These are phyloP conservation scores for Haplographium delicatum DNA, from an alignment of 495 filamentous ascomycete genomes.

Conservation along the genomic window DNA sequence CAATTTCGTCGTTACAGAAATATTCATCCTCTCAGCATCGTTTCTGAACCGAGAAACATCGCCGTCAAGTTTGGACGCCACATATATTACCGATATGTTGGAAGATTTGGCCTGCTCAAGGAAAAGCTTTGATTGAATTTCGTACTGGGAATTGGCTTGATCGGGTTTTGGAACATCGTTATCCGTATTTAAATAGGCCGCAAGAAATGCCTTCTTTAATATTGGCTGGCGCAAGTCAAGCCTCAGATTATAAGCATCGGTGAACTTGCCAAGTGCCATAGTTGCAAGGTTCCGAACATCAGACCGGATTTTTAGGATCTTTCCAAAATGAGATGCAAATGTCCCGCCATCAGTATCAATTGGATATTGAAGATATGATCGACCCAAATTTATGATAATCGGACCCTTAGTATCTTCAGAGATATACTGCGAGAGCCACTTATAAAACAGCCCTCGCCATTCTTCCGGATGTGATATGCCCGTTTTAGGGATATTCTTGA, in stretches of 20 bases:
- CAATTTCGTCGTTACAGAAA: slow-evolving; percentile 16
- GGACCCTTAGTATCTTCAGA: not conserved
- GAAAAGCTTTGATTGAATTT: slow-evolving; percentile 8
- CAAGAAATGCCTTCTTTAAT: slow-evolving; percentile 12
- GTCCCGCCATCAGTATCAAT: slow-evolving; percentile 10
- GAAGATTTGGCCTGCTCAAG: slow-evolving; percentile 11
- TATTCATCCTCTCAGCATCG: slow-evolving; percentile 2
- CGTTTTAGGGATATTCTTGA: slow-evolving; percentile 3
- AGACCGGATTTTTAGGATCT: slow-evolving; percentile 16
- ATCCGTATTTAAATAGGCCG: slow-evolving; percentile 19
- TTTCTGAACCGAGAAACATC: slow-evolving; percentile 8
- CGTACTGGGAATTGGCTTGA: not conserved
- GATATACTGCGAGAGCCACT: slow-evolving; percentile 9
- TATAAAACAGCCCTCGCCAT: slow-evolving; percentile 15
- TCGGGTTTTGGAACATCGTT: slow-evolving; percentile 3
- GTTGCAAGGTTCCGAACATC: slow-evolving; percentile 17
- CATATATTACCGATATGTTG: slow-evolving; percentile 14
- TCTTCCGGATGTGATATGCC: slow-evolving; percentile 4
- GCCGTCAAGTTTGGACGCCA: slow-evolving; percentile 10
- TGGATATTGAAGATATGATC: slow-evolving; percentile 16
- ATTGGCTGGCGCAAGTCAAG: not conserved
- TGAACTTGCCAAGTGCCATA: slow-evolving; percentile 3
- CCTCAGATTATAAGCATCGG: not conserved
- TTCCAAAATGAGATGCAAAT: slow-evolving; percentile 19
- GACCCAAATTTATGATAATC: slow-evolving; percentile 10